Conservation (phyloP, 805 yeast species). For the Barnettozyma pratensis region DNA sequence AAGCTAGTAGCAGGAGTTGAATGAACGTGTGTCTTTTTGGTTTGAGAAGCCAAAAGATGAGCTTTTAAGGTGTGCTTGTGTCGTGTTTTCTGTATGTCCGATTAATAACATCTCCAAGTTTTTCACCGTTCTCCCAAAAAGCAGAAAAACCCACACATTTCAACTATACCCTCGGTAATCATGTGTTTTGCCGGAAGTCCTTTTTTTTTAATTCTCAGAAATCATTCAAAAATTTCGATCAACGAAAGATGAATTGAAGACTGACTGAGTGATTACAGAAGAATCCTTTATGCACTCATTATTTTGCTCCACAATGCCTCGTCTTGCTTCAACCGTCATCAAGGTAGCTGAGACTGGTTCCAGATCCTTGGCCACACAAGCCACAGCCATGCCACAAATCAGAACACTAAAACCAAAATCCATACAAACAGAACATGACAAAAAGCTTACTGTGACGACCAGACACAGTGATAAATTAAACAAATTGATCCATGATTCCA, state of each 20-base stretch:
- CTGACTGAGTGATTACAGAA: neutral
- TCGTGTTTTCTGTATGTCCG: neutral
- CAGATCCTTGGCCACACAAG: constrained; percentile 19
- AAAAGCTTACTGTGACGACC: constrained; percentile 18
- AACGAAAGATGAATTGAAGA: neutral
- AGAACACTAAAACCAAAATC: constrained; percentile 9
- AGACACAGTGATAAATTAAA: constrained; percentile 23
- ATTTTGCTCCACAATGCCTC: neutral
- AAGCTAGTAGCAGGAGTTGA: neutral
- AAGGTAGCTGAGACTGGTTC: constrained; percentile 13
- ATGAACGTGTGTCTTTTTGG: neutral
- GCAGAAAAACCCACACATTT: neutral
- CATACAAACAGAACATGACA: constrained; percentile 13
- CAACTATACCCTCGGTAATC: neutral
- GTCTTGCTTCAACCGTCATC: neutral
- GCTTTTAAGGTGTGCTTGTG: neutral
- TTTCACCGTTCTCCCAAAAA: neutral
- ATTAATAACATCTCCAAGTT: constrained; percentile 2
- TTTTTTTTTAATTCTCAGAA: neutral
- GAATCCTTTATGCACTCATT: no score
- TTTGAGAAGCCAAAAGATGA: neutral
- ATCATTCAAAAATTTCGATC: neutral
- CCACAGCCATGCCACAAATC: constrained; percentile 5
- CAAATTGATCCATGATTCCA: constrained; percentile 35
- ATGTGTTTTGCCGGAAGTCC: neutral